A percentile compares a stretch with the other conserved stretches of the same genome.
Evolutionary conservation across 2,329 filamentous ascomycete species (phyloP).

Genomic region (Calonectria honghensis): DNA sequence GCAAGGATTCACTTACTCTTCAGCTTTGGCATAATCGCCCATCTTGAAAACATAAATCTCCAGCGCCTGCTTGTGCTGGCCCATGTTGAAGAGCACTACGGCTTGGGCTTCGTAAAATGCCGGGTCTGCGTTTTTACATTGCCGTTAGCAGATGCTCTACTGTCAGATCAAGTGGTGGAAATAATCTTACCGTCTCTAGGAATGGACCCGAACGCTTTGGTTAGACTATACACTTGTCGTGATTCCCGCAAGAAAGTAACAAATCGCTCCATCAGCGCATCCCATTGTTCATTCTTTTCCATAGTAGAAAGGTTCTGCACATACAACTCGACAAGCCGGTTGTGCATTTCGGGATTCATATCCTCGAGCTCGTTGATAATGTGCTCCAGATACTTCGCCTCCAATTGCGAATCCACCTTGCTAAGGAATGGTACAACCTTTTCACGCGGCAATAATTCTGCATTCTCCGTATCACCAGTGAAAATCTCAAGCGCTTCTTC

Average conservation of each 20-base stretch:
- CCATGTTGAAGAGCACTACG: constrained; percentile 95
- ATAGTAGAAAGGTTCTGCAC: constrained; percentile 74
- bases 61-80: constrained; percentile 94
- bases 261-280: constrained; percentile 78
- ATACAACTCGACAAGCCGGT: constrained; percentile 83
- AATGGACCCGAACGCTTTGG: constrained; percentile 84
- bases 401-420: constrained; percentile 80
- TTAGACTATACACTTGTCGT: constrained; percentile 84
- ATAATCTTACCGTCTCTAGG: constrained; percentile 82
- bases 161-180: too few relatives aligned
- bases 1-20: constrained; percentile 79
- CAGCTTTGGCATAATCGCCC: constrained; percentile 89
- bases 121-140: constrained; percentile 74
- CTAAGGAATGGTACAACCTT: constrained; percentile 85
- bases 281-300: constrained; percentile 69
- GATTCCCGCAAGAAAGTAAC: constrained; percentile 85
- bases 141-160: neutral
- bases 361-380: constrained; percentile 92
- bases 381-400: constrained; percentile 91
- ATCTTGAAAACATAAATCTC: constrained; percentile 98
- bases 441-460: constrained; percentile 88
- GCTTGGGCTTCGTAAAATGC: constrained; percentile 93
- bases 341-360: constrained; percentile 89
- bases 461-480: constrained; percentile 93
- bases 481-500: constrained; percentile 94